These are phyloP conservation scores for Arabis hirsuta DNA, from an alignment of 345 rosid genomes.

Conservation along the genomic window DNA sequence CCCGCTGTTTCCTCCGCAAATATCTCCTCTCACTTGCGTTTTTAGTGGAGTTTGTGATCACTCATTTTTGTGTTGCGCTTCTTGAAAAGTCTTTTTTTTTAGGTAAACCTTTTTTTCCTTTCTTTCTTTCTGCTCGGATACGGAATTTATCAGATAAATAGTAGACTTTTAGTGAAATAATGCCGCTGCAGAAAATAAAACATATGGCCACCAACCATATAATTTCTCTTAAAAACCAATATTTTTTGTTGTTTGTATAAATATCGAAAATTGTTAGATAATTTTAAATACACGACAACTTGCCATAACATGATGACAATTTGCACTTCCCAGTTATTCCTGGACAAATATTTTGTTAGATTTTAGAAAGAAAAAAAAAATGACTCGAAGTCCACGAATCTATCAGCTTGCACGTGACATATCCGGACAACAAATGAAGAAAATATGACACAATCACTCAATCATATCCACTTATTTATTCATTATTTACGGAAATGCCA, in stretches of 20 bases:
- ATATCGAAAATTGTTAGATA: neutral
- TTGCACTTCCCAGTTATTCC: conserved; percentile 33
- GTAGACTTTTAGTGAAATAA: neutral
- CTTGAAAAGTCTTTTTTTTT: no score
- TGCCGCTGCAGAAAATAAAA: neutral
- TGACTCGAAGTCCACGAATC: conserved; percentile 28
- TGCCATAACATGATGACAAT: conserved; percentile 26
- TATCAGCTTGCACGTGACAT: conserved; percentile 38
- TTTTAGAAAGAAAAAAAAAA: neutral
- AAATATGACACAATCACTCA: neutral
- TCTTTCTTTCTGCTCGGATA: no score
- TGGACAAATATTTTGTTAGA: conserved; percentile 31
- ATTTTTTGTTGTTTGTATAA: neutral
- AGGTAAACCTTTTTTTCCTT: no score
- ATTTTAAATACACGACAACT: conserved; percentile 18
- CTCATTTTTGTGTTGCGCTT: neutral
- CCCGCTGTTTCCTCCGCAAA: conserved; percentile 42
- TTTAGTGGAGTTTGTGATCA: conserved; percentile 1
- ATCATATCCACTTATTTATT: neutral
- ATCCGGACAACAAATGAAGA: conserved; percentile 30
- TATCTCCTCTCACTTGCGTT: conserved; percentile 32
- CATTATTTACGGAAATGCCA: neutral
- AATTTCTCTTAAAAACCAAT: neutral
- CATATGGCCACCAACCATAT: neutral
- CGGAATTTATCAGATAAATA: neutral